These are phyloP conservation scores for Phytophthora podocarpi DNA, from an alignment of 352 stramenopile species.

Conservation along the genomic window DNA sequence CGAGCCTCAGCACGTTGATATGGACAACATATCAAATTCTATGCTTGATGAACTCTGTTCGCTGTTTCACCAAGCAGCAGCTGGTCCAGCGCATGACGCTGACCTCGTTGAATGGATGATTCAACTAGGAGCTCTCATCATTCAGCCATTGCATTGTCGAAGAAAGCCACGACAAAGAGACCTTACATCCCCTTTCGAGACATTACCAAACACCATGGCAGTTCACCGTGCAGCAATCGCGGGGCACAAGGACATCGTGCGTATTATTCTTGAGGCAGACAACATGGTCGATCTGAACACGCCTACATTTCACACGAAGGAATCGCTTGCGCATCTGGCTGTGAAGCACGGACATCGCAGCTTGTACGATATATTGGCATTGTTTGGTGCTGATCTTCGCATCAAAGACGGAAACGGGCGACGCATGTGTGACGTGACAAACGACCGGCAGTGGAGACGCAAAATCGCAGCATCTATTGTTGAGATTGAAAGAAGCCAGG, in stretches of 20 bases:
- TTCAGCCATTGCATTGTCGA: slow-evolving; percentile 21
- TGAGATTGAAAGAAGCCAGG: slow-evolving; percentile 17
- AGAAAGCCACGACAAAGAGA: background rate
- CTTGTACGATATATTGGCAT: slow-evolving; percentile 11
- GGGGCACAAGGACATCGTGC: slow-evolving; percentile 27
- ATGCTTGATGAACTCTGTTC: too few species aligned
- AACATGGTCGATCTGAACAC: slow-evolving; percentile 36
- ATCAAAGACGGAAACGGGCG: slow-evolving; percentile 7
- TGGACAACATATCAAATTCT: too few species aligned
- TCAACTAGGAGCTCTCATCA: slow-evolving; percentile 30
- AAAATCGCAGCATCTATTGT: slow-evolving; percentile 13
- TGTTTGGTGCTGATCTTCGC: slow-evolving; percentile 22
- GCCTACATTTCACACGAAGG: slow-evolving; percentile 32
- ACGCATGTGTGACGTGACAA: slow-evolving; percentile 19
- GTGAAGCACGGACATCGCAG: slow-evolving; percentile 22
- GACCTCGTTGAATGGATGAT: slow-evolving; percentile 44
- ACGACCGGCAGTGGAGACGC: background rate
- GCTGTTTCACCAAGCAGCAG: slow-evolving; percentile 36
- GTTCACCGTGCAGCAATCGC: slow-evolving; percentile 28
- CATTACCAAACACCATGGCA: slow-evolving; percentile 21
- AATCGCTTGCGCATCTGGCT: slow-evolving; percentile 32
- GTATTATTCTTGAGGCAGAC: slow-evolving; percentile 32
- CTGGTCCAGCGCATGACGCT: slow-evolving; percentile 29
- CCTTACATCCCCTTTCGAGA: background rate
- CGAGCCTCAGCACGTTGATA: too few species aligned